A percentile compares a stretch with the other conserved stretches of the same genome.
These are phyloP conservation scores for Lactuca saligna DNA, from an alignment of 129 eudicot species.

Conservation along the genomic window DNA sequence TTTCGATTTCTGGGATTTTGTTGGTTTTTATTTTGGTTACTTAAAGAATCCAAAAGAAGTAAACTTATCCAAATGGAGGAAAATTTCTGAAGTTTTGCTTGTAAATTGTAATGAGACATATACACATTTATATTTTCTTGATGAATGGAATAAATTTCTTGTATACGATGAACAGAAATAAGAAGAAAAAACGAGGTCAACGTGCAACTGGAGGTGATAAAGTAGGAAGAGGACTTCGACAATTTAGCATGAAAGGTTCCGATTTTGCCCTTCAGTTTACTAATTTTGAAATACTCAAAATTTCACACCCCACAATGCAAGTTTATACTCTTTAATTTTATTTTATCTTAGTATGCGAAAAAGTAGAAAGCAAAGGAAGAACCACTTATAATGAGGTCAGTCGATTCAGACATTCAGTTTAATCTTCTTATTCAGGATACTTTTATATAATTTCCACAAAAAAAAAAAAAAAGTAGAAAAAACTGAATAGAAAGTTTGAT, in stretches of 20 bases:
- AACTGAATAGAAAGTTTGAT: slow-evolving; percentile 19
- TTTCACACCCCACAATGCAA: neutral
- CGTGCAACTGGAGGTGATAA: slow-evolving; percentile 83
- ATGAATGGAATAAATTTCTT: slow-evolving; percentile 2
- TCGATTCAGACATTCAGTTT: slow-evolving; percentile 10
- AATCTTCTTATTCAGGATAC: slow-evolving; percentile 9
- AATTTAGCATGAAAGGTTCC: slow-evolving; percentile 93
- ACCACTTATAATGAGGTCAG: slow-evolving; percentile 87
- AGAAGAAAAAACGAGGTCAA: slow-evolving; percentile 83
- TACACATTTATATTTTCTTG: neutral
- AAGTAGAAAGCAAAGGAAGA: slow-evolving; percentile 88
- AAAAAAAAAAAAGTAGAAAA: neutral
- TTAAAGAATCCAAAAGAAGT: neutral
- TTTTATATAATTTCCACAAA: slow-evolving; percentile 5
- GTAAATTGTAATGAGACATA: slow-evolving; percentile 3
- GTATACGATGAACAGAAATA: slow-evolving; percentile 42
- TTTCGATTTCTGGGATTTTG: slow-evolving; percentile 16
- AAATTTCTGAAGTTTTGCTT: neutral
- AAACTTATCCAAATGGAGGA: neutral
- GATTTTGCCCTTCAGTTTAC: neutral
- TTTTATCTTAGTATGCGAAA: slow-evolving; percentile 60
- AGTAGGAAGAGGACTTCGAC: slow-evolving; percentile 89
- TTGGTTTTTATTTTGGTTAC: slow-evolving; percentile 12
- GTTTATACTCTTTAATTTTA: slow-evolving; percentile 17
- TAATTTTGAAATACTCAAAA: neutral